A percentile compares a stretch with the other conserved stretches of the same genome.
Conservation (phyloP, 805 yeast genomes). For the Wickerhamomyces hampshirensis region DNA sequence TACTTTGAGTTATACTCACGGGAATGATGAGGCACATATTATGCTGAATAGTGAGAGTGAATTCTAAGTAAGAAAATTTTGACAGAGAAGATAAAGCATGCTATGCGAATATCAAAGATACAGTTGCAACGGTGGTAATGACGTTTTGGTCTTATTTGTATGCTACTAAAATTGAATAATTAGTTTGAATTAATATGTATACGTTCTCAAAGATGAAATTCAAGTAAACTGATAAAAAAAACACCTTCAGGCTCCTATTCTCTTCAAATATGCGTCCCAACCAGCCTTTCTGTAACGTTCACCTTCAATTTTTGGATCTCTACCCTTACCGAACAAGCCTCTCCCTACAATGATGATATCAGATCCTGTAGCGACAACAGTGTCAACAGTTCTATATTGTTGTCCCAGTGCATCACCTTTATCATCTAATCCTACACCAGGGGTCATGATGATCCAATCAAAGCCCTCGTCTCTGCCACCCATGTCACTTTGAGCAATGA, state of each 20-base stretch:
- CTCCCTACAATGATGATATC: slow-evolving; percentile 98
- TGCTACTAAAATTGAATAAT: no score
- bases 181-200: no score
- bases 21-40: no score
- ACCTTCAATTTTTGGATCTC: slow-evolving; percentile 87
- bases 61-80: no score
- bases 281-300: slow-evolving; percentile 89
- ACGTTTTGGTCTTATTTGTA: no score
- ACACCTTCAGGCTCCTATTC: slow-evolving; percentile 15
- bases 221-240: no score
- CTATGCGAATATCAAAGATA: no score
- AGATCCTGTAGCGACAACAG: slow-evolving; percentile 79
- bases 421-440: slow-evolving; percentile 97
- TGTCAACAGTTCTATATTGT: slow-evolving; percentile 89
- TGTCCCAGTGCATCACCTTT: slow-evolving; percentile 96
- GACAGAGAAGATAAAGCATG: no score
- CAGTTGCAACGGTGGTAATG: no score
- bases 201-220: no score
- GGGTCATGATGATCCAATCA: slow-evolving; percentile 96
- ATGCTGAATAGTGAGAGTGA: no score
- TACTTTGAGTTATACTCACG: no score
- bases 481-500: slow-evolving; percentile 89
- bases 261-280: slow-evolving; percentile 79
- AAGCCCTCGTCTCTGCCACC: slow-evolving; percentile 79
- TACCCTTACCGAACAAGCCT: slow-evolving; percentile 90